Conservation (phyloP, 306 rosid genomes). For the Rosa lucieae region DNA sequence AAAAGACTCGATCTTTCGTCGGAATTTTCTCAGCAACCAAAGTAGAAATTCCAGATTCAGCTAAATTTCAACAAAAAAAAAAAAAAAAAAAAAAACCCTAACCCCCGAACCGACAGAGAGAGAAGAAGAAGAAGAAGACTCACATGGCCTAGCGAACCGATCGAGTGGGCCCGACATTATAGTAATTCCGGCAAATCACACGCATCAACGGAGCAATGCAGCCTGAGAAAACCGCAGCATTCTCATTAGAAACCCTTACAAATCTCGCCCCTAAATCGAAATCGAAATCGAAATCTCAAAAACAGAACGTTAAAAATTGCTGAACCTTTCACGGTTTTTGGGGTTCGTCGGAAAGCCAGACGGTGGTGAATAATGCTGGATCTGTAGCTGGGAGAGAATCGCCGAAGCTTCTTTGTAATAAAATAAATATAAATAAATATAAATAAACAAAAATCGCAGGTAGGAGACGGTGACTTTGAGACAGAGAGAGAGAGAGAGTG, state of each 20-base stretch:
- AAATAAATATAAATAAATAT: not conserved
- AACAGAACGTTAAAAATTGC: not conserved
- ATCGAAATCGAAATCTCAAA: not conserved
- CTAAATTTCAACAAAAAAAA: not conserved
- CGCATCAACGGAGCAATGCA: constrained; percentile 21
- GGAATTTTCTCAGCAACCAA: constrained; percentile 5
- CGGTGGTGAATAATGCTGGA: constrained; percentile 4
- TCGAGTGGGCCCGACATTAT: constrained; percentile 73
- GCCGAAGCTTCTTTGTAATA: not conserved
- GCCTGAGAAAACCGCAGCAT: constrained; percentile 24
- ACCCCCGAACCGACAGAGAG: not conserved
- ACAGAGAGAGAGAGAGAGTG: not conserved
- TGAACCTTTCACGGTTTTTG: not conserved
- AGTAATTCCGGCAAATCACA: constrained; percentile 23
- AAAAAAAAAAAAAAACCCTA: not conserved
- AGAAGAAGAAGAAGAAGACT: constrained; percentile 24
- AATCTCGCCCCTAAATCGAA: not conserved
- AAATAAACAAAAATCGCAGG: too few relatives aligned
- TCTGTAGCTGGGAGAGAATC: constrained; percentile 8
- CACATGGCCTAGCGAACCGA: constrained; percentile 82
- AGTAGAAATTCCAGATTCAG: constrained; percentile 34
- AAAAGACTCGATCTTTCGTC: not conserved
- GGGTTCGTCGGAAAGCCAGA: not conserved
- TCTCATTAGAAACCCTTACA: constrained; percentile 42
- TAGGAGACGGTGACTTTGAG: too few relatives aligned